These are phyloP conservation scores for Epichloe amarillans DNA, from an alignment of 2,329 filamentous ascomycete species.

Conservation along the genomic window DNA sequence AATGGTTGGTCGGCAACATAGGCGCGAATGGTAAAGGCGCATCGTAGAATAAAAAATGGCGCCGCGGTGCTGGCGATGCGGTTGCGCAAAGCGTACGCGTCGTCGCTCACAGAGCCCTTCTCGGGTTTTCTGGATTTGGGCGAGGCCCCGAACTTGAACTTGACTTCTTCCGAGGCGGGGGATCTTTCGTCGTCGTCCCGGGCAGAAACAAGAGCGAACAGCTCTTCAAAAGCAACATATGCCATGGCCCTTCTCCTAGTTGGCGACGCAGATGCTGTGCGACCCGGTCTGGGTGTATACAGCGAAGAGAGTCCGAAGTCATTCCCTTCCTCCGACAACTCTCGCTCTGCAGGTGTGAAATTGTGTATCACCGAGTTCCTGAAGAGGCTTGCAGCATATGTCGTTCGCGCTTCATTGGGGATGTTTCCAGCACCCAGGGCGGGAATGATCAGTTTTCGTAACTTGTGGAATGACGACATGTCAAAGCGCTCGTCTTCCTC, in stretches of 20 bases:
- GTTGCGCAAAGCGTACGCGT: slow-evolving; percentile 26
- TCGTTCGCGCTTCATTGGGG: slow-evolving; percentile 50
- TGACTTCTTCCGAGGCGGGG: neutral
- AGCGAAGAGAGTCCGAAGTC: slow-evolving; percentile 43
- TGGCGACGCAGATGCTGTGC: slow-evolving; percentile 54
- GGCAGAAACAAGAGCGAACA: slow-evolving; percentile 54
- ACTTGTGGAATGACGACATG: slow-evolving; percentile 54
- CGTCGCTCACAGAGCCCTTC: slow-evolving; percentile 1
- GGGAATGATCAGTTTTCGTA: slow-evolving; percentile 62
- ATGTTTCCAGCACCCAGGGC: slow-evolving; percentile 54
- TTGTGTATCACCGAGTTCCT: slow-evolving; percentile 68
- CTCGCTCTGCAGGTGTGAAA: slow-evolving; percentile 40
- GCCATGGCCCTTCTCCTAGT: slow-evolving; percentile 58
- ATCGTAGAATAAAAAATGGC: slow-evolving; percentile 70
- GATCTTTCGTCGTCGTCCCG: slow-evolving; percentile 10
- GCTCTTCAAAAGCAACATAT: slow-evolving; percentile 67
- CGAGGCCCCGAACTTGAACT: neutral
- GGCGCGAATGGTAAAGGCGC: slow-evolving; percentile 64
- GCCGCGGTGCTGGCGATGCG: slow-evolving; percentile 63
- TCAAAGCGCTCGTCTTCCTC: slow-evolving; percentile 68
- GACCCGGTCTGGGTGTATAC: slow-evolving; percentile 52
- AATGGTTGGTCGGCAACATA: slow-evolving; percentile 89
- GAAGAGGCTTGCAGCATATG: slow-evolving; percentile 68
- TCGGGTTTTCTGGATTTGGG: neutral
- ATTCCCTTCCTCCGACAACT: slow-evolving; percentile 32